Conservation (phyloP, 192 early-diverging fungal species). For the Coemansia sp. region DNA sequence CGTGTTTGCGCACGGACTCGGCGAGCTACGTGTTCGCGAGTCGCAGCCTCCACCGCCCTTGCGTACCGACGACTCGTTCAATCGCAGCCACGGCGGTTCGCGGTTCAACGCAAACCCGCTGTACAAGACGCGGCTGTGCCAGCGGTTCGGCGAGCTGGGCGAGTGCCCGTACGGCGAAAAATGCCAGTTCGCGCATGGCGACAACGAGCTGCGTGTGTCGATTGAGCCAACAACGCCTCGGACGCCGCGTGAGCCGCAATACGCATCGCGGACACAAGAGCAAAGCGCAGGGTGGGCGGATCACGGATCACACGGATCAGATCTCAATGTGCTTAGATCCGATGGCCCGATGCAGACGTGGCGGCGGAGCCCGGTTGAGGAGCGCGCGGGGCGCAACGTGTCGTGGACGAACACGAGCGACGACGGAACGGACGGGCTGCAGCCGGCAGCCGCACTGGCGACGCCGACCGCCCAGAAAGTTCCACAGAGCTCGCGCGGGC, state of each 20-base stretch:
- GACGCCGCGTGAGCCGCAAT: constrained; percentile 24
- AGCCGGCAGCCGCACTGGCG: constrained; percentile 30
- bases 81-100: constrained; percentile 25
- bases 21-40: constrained; percentile 58
- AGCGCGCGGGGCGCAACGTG: constrained; percentile 27
- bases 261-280: constrained; percentile 9
- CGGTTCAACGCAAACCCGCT: constrained; percentile 59
- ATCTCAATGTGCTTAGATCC: no score
- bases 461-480: constrained; percentile 41
- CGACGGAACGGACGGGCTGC: not conserved
- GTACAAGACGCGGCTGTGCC: constrained; percentile 82
- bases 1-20: constrained; percentile 78
- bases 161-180: constrained; percentile 83
- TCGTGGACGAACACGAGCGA: constrained; percentile 4
- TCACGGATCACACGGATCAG: not conserved
- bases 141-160: constrained; percentile 72
- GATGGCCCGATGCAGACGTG: constrained; percentile 17
- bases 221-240: constrained; percentile 25
- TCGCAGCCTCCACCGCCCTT: not conserved
- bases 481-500: constrained; percentile 21
- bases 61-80: constrained; percentile 5
- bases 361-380: constrained; percentile 19
- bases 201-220: constrained; percentile 42
- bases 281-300: constrained; percentile 14
- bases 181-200: constrained; percentile 74